Evolutionary conservation across 2,329 filamentous ascomycete species (phyloP), one percentile per base, ranked within the genome.

Genomic region (Calonectria crousiana): DNA sequence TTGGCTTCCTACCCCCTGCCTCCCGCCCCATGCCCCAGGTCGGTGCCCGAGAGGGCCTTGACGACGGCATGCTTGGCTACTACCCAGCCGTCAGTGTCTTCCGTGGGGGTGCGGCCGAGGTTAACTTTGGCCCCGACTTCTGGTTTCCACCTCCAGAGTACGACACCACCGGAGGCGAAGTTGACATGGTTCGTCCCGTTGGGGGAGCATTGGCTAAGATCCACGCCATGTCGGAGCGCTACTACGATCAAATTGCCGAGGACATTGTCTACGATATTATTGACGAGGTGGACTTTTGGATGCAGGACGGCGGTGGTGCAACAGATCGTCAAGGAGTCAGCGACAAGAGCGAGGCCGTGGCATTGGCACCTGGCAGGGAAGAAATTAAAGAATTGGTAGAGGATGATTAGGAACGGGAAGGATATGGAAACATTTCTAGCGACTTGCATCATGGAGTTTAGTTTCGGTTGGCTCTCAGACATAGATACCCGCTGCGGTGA

Each of bases 1-100:
- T 98, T 32, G 93, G 95, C 4, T 99, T 99, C 85, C 88, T 99
- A 0, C 97, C 97, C 0, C 96, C 96, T 0, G 96, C 97, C 0
- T 98, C 95, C 6, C 92, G 92, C 74, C 93, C 94, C 6, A 90
- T 92, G 74, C 87, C 90, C 8, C 92, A 94, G 76, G 90, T 93
- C 52, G 95, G 94, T 16, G 95, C 95, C 23, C 89, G 97, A 65
- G 94, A 97, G 75, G 95, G 95, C 34, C 92, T 98, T 75, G 97
- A 99, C 82, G 97, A 99, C 81, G 97, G 96, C 44, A 94, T 97
- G 89, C 90, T 98, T 2, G 97, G 97, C 14, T 99, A 99, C 86
- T 98, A 98, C 82, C 97, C 97, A 1, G 95, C 96, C 28, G 92
- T 99, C 26, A 97, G 95, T 79, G 94, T 97, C 28, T 98, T 98